Evolutionary conservation across 2,329 filamentous ascomycete genomes (phyloP), one percentile per base, ranked within the genome.

Genomic region (Fusarium coffeatum): DNA sequence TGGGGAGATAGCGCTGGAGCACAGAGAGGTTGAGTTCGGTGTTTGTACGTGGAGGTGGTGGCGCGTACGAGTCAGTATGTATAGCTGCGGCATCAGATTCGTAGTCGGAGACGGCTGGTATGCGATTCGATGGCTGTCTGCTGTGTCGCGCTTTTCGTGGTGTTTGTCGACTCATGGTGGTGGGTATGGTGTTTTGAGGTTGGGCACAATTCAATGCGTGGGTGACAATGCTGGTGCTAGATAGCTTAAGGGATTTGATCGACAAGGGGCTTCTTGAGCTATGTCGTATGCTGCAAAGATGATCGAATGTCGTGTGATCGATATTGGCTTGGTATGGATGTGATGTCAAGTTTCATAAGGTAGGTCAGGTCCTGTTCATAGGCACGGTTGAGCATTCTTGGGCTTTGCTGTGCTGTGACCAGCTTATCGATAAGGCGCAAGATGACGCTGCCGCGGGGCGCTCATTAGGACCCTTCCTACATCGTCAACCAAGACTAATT

Each of bases 1-100:
- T 86, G 32, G 93, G 92, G 62, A 93, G 88, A 82, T 97, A 93
- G 72, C 93, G 92, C 63, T 88, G 90, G 37, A 98, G 86, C 41
- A 98, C 95, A 50, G 89, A 86, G 71, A 97, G 86, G 83, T 98
- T 98, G 76, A 98, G 90, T 72, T 97, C 91, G 58, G 91, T 92
- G 79, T 94, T 96, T 68, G 91, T 90, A 70, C 92, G 90, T 78
- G 83, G 88, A 54, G 81, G 85, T 76, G 81, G 86, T 37, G 79
- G 83, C 71, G 76, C 82, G 65, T 77, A 37, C 18, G 34, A 82
- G 58, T 69, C 77, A 66, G 74, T 80, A 63, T 74, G 80, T 61
- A 71, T 81, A 73, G 75, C 82, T 78, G 83, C 84, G 22, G 85
- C 86, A 77, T 92, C 90, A 66, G 89, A 91, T 74, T 92, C 89